Base-by-base conservation (phyloP, 148 eudicot genomes). In the Cornus florida region DNA sequence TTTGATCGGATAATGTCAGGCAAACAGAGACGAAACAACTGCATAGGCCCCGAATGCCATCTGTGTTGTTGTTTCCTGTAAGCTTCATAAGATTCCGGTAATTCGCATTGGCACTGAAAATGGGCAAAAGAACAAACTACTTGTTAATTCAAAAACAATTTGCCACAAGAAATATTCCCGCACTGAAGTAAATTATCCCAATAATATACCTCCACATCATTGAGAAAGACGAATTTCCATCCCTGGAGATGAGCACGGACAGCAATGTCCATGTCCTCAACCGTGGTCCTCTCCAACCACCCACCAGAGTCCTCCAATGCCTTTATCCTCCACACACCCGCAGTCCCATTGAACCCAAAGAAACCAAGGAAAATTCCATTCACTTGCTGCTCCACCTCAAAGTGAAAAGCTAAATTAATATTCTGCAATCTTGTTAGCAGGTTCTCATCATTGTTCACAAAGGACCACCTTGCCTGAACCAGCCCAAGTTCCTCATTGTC, bases 11-110 rank as follows among this genome's bases (percentile, higher is more conserved):
- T 71, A 31, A 84, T 77, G 41, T 77, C 84, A 8, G 74, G 77
- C 66, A 84, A 70, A 32, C 86, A 79, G 38, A 83, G 59, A 65
- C 86, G 83, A 43, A 83, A 83, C n/a, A 83, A 71, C 71, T 83
- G 86, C 86, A 84, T 84, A n/a, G 86, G 86, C 19, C 86, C 86
- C 0, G 86, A 84, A 74, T 84, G 86, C 86, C 86, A 84, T 59
- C 86, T 77, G 75, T 84, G 83, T 20, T 84, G 86, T 39, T 84
- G 86, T 53, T 83, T 83, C 53, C 75, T 38, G 23, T 83, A 83
- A 46, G 86, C 86, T 76, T 79, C 86, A 67, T 84, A 84, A 16
- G 86, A 84, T 72, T 84, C 86, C 6, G 86, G 86, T 24, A 84
- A 69, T 73, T 84, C 86, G 35, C 86, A 84, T 60, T 67, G 74